Conservation (phyloP, 805 yeast species). For the Gaillardinia entomophila region DNA sequence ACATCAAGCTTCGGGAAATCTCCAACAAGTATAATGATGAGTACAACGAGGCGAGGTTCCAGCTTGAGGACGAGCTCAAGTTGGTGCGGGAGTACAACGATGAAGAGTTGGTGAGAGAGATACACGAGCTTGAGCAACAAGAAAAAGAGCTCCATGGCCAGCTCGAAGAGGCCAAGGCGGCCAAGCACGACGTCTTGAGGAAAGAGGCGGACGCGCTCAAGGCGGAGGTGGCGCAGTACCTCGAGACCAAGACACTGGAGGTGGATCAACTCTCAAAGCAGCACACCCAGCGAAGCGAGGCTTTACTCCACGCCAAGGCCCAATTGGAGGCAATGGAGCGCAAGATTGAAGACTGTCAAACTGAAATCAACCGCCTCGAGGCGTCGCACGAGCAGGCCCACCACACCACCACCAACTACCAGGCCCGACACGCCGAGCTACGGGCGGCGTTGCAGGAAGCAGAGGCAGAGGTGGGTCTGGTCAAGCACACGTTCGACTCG, state of each 20-base stretch:
- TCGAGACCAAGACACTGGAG: not conserved
- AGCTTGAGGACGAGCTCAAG: conserved; percentile 27
- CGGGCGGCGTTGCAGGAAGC: conserved; percentile 13
- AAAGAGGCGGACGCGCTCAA: not conserved
- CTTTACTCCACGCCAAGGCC: conserved; percentile 2
- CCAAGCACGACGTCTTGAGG: conserved; percentile 4
- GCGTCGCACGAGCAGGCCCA: conserved; percentile 2
- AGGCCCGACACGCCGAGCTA: conserved; percentile 10
- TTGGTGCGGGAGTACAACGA: conserved; percentile 18
- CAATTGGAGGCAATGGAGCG: conserved; percentile 6
- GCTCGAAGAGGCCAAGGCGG: conserved; percentile 3
- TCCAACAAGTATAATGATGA: conserved; percentile 19
- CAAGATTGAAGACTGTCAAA: conserved; percentile 3
- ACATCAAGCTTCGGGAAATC: conserved; percentile 24
- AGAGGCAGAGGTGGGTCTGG: conserved; percentile 10
- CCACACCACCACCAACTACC: not conserved
- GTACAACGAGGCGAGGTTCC: conserved; percentile 25
- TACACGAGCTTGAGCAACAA: conserved; percentile 9
- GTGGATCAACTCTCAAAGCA: not conserved
- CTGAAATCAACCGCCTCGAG: conserved; percentile 12
- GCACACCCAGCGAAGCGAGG: not conserved
- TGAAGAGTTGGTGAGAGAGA: conserved; percentile 12
- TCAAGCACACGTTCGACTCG: conserved; percentile 11
- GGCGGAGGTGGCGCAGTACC: not conserved
- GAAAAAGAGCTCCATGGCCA: conserved; percentile 2